Conservation (phyloP, 2,329 filamentous ascomycete species). For the Apiospora malaysiana region DNA sequence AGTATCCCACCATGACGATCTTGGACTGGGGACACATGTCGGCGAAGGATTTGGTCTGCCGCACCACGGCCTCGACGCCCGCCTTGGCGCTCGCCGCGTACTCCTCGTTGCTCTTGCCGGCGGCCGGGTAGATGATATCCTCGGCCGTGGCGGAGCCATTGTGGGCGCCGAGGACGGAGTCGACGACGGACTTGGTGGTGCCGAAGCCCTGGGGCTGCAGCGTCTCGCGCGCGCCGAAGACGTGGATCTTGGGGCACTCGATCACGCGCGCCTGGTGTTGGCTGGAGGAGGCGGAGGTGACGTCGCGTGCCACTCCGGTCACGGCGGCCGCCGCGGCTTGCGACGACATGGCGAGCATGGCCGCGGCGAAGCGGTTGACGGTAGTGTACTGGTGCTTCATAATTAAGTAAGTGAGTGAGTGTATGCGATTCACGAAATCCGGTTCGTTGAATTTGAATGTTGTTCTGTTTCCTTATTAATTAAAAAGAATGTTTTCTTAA, state of each 20-base stretch:
- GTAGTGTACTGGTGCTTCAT: not conserved
- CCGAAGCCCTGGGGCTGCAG: conserved; percentile 53
- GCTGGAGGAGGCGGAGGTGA: not conserved
- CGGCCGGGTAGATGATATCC: conserved; percentile 59
- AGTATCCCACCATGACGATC: conserved; percentile 66
- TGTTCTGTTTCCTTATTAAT: not conserved
- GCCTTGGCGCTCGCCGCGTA: conserved; percentile 59
- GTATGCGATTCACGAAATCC: not conserved
- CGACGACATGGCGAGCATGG: not conserved
- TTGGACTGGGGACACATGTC: conserved; percentile 58
- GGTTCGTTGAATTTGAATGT: not conserved
- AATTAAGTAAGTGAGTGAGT: no score
- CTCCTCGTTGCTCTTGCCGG: conserved; percentile 50
- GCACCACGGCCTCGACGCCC: conserved; percentile 58
- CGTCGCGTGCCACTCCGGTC: no score
- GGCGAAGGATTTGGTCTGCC: conserved; percentile 54
- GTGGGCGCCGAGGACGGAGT: conserved; percentile 48
- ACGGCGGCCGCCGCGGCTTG: not conserved
- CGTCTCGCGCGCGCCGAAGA: conserved; percentile 58
- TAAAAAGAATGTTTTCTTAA: not conserved
- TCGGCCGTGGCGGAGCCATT: conserved; percentile 49
- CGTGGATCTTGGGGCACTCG: conserved; percentile 50
- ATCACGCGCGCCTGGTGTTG: not conserved
- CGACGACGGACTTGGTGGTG: conserved; percentile 48
- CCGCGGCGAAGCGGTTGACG: not conserved